A percentile compares a stretch with the other conserved stretches of the same genome.
Conservation (phyloP, 1,284 basidiomycete genomes). For the Puccinia triticina region DNA sequence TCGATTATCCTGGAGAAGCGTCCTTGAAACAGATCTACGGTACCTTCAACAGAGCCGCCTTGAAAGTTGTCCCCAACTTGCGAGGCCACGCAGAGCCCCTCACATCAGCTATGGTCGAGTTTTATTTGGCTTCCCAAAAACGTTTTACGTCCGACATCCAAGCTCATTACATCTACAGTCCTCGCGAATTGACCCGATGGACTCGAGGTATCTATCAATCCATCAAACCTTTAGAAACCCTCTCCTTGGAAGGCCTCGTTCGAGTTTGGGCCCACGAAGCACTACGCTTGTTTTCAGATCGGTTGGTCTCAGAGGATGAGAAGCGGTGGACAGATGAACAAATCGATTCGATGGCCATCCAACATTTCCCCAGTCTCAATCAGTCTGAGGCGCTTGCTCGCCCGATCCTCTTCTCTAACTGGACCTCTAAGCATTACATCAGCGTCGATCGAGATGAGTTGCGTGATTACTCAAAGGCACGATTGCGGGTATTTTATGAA, state of each 20-base stretch:
- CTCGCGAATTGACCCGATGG: conserved; percentile 98
- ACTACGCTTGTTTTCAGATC: conserved; percentile 94
- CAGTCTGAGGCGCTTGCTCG: conserved; percentile 77
- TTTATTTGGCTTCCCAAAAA: conserved; percentile 91
- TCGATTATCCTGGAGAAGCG: conserved; percentile 96
- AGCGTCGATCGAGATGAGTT: conserved; percentile 90
- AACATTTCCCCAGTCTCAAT: conserved; percentile 90
- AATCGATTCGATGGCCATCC: conserved; percentile 80
- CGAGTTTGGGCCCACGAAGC: conserved; percentile 99
- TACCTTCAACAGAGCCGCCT: conserved; percentile 93
- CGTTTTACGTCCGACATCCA: conserved; percentile 93
- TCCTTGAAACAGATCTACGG: conserved; percentile 99
- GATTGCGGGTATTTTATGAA: conserved; percentile 92
- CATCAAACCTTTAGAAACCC: conserved; percentile 84
- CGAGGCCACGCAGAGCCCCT: conserved; percentile 91
- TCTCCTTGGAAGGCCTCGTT: conserved; percentile 90
- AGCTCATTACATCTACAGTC: conserved; percentile 98
- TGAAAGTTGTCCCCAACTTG: conserved; percentile 92
- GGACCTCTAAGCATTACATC: conserved; percentile 97
- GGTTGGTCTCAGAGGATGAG: conserved; percentile 88
- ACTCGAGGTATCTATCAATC: conserved; percentile 96
- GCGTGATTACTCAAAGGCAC: conserved; percentile 93
- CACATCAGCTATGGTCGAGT: conserved; percentile 95
- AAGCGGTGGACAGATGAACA: conserved; percentile 91
- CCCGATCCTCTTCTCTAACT: conserved; percentile 96